Conservation (phyloP, 208 protist species). For the Leishmania martiniquensis region DNA sequence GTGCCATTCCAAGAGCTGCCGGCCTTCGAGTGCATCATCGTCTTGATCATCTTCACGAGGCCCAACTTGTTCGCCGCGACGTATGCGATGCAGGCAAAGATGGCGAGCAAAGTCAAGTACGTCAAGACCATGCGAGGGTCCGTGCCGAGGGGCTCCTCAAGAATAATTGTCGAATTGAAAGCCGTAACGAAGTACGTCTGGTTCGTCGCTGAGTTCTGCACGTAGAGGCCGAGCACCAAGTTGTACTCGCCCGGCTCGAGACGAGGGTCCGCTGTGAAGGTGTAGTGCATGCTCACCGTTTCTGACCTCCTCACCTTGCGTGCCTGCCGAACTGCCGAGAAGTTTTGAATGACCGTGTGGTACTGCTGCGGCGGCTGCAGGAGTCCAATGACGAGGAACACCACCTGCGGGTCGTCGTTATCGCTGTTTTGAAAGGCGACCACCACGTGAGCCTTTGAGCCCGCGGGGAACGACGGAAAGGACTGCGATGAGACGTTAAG, state of each 20-base stretch:
- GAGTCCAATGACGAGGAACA: conserved; percentile 63
- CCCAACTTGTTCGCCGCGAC: conserved; percentile 45
- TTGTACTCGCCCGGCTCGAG: conserved; percentile 87
- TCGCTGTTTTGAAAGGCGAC: conserved; percentile 82
- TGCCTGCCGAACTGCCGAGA: conserved; percentile 81
- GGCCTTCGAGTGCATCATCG: conserved; percentile 14
- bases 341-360: conserved; percentile 83
- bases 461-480: conserved; percentile 54
- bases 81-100: conserved; percentile 63
- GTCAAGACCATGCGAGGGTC: conserved; percentile 86
- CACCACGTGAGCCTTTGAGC: conserved; percentile 41
- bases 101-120: conserved; percentile 75
- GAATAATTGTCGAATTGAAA: conserved; percentile 78
- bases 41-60: conserved; percentile 46
- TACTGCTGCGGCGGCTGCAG: conserved; percentile 51
- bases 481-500: conserved; percentile 41
- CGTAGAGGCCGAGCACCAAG: conserved; percentile 82
- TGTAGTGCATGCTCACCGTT: conserved; percentile 81
- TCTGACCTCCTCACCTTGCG: conserved; percentile 62
- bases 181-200: conserved; percentile 64
- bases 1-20: conserved; percentile 2
- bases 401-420: conserved; percentile 28
- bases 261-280: conserved; percentile 65
- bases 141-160: conserved; percentile 69
- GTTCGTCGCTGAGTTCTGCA: conserved; percentile 64